Percentiles rank a stretch among this genome's conserved stretches.
These are phyloP conservation scores for Crassisporium funariophilum DNA, from an alignment of 768 basidiomycete genomes.

Conservation along the genomic window DNA sequence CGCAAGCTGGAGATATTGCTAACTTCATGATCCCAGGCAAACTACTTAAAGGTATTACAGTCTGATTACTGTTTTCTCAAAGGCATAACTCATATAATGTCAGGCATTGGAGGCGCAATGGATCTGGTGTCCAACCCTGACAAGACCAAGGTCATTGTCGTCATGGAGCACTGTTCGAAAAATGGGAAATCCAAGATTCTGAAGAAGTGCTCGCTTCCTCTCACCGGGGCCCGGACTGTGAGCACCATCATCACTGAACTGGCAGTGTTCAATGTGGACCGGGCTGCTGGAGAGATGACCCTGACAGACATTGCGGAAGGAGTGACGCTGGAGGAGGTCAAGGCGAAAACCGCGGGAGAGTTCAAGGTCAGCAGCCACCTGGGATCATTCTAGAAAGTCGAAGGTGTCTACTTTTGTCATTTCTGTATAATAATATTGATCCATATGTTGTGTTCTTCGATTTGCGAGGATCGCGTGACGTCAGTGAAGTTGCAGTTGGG, in stretches of 20 bases:
- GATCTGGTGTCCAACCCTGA: slow-evolving; percentile 96
- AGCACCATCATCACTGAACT: slow-evolving; percentile 94
- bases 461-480: background rate
- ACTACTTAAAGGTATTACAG: slow-evolving; percentile 68
- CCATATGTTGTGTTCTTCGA: background rate
- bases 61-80: slow-evolving; percentile 1
- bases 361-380: slow-evolving; percentile 64
- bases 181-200: slow-evolving; percentile 90
- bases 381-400: slow-evolving; percentile 43
- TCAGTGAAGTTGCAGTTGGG: no score
- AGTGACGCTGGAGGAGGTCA: slow-evolving; percentile 80
- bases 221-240: slow-evolving; percentile 87
- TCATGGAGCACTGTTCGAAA: slow-evolving; percentile 91
- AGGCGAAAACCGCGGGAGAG: slow-evolving; percentile 82
- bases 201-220: slow-evolving; percentile 75
- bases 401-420: background rate
- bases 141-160: slow-evolving; percentile 87
- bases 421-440: slow-evolving; percentile 1
- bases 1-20: slow-evolving; percentile 89
- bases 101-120: slow-evolving; percentile 95
- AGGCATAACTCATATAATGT: slow-evolving; percentile 10
- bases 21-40: slow-evolving; percentile 99
- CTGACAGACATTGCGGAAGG: slow-evolving; percentile 87
- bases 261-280: slow-evolving; percentile 87
- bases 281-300: slow-evolving; percentile 67